Evolutionary conservation across 2,329 filamentous ascomycete species (phyloP).

Genomic region (Cytospora chrysosperma): DNA sequence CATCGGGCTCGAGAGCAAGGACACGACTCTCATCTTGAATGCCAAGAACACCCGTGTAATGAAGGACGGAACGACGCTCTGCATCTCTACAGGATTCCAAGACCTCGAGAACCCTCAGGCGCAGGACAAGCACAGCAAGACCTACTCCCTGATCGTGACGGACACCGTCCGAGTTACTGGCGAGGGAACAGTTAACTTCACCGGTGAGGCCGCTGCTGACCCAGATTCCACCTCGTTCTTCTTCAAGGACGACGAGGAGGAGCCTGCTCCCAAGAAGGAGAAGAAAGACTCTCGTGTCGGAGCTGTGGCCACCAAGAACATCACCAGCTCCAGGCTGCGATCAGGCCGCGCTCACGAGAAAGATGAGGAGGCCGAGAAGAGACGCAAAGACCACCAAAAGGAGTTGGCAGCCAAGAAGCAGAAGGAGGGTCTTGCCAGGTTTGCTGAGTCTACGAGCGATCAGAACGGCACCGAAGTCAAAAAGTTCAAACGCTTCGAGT

Average conservation of each 20-base stretch:
- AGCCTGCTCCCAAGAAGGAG: constrained; percentile 84
- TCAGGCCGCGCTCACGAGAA: constrained; percentile 80
- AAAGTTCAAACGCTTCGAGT: constrained; percentile 98
- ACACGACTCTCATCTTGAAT: constrained; percentile 79
- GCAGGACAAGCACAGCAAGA: constrained; percentile 85
- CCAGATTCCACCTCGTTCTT: constrained; percentile 96
- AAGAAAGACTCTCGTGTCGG: constrained; percentile 82
- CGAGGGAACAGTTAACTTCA: constrained; percentile 81
- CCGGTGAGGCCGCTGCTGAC: constrained; percentile 86
- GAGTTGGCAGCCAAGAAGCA: constrained; percentile 86
- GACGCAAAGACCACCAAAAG: constrained; percentile 87
- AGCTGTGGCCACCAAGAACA: constrained; percentile 90
- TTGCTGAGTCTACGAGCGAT: constrained; percentile 79
- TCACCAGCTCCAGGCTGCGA: constrained; percentile 87
- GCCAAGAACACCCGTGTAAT: constrained; percentile 79
- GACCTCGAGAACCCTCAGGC: constrained; percentile 85
- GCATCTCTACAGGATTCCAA: constrained; percentile 83
- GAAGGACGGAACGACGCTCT: constrained; percentile 96
- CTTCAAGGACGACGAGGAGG: constrained; percentile 94
- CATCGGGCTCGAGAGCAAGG: constrained; percentile 88
- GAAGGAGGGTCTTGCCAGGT: constrained; percentile 79
- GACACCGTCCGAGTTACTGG: constrained; percentile 85
- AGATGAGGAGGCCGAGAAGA: constrained; percentile 86
- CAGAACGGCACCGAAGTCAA: constrained; percentile 91
- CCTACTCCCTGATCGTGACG: constrained; percentile 85